phyloP scores from a whole-genome alignment of 2,329 filamentous ascomycete genomes.

The Chrysoporthe deuterocubensis region DNA sequence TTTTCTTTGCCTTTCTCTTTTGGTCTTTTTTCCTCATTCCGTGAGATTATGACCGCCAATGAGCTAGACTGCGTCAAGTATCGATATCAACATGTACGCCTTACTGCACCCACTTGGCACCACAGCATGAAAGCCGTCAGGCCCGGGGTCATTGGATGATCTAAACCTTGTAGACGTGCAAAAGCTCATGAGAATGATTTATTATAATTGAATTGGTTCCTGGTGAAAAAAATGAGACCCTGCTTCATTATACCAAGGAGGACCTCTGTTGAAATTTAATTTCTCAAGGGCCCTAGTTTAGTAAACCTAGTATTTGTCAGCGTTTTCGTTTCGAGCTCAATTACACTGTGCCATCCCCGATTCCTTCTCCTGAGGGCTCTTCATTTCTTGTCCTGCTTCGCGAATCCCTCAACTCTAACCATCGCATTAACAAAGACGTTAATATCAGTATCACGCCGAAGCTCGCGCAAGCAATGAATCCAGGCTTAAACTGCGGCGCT shows the following conservation, averaged over 20 bases:
- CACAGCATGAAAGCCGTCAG: too few relatives aligned
- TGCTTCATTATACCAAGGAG: background rate
- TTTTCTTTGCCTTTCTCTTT: too few relatives aligned
- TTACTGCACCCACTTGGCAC: too few relatives aligned
- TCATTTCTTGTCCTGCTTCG: background rate
- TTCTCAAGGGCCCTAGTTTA: background rate
- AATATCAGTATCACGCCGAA: constrained; percentile 24
- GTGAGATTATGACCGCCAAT: background rate
- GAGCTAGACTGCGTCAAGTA: background rate
- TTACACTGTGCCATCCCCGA: background rate
- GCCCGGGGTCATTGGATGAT: too few relatives aligned
- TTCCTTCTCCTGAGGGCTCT: background rate
- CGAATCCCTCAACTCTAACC: constrained; percentile 22
- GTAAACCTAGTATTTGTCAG: background rate
- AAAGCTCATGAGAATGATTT: too few relatives aligned
- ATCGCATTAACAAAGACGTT: constrained; percentile 23
- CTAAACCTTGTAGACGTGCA: too few relatives aligned
- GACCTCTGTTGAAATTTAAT: background rate
- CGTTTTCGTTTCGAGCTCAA: too few relatives aligned
- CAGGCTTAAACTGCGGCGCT: constrained; percentile 23
- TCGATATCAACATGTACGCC: too few relatives aligned
- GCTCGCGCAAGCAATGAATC: constrained; percentile 24
- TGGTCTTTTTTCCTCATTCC: too few relatives aligned
- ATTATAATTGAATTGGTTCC: too few relatives aligned
- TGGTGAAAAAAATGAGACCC: background rate